phyloP scores from a whole-genome alignment of 2,329 filamentous ascomycete species.

The Ramularia collo-cygni region DNA sequence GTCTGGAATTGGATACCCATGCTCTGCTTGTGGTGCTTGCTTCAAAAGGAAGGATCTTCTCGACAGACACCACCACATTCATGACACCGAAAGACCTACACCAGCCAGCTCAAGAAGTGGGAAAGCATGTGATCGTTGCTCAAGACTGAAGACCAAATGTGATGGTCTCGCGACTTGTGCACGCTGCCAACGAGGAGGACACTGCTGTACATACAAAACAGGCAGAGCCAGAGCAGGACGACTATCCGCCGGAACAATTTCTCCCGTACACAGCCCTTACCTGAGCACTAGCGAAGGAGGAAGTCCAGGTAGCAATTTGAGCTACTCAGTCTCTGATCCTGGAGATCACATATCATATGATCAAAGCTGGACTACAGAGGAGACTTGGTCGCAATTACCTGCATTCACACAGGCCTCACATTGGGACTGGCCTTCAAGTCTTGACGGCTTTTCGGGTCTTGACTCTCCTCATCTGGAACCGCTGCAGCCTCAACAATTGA shows the following conservation, averaged over 20 bases:
- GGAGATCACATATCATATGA: no score
- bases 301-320: no score
- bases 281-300: no score
- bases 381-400: no score
- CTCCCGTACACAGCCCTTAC: conserved; percentile 4
- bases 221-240: conserved; percentile 13
- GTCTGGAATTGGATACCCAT: conserved; percentile 13
- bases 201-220: conserved; percentile 13
- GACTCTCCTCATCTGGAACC: no score
- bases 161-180: conserved; percentile 15
- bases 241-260: conserved; percentile 4
- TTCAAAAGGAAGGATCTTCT: conserved; percentile 20
- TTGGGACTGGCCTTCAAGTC: no score
- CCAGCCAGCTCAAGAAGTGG: conserved; percentile 8
- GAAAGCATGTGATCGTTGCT: conserved; percentile 18
- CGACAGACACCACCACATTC: conserved; percentile 17
- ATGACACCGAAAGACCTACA: conserved; percentile 5
- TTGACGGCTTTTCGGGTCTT: no score
- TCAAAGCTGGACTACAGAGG: no score
- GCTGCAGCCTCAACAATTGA: no score
- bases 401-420: no score
- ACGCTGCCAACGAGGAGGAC: conserved; percentile 11
- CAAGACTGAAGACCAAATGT: conserved; percentile 17
- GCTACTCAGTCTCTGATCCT: no score
- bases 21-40: conserved; percentile 12